Base-by-base conservation (phyloP, 768 basidiomycete genomes). In the Gymnopilus dilepis region DNA sequence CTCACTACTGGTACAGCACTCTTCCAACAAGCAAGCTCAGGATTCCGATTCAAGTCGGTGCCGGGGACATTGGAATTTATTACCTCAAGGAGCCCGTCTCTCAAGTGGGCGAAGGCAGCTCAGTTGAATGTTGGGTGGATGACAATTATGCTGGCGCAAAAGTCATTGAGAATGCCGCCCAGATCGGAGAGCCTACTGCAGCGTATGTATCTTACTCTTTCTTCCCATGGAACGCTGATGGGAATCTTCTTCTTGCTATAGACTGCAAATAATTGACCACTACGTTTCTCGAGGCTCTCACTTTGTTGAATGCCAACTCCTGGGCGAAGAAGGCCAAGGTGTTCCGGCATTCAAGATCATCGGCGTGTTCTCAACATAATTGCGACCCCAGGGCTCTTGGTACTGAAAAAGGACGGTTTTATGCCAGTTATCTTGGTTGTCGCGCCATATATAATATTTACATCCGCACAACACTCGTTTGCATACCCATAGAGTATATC, bases 111-210 rank as follows among this genome's bases (percentile, higher is more conserved):
- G 78, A 84, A 61, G 90, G 92, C 72, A 78, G 17, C 79, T 86
- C 34, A 82, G 80, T 96, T 3, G 86, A 92, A 68, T 99, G 97
- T 73, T 99, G 97, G 97, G 97, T 99, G 31, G 97, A 99, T 73
- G 96, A 99, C 73, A 99, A 99, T 72, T 85, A 88, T 64, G 76
- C 68, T 0, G 97, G 97, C 4, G 89, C 87, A 28, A 86, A 85
- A 62, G 82, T 87, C 41, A 81, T 98, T 59, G 86, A 88, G 73
- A 96, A 98, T 70, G 86, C 86, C 1, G 92, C 82, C 3, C 86
- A 90, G 59, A 77, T 88, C 6, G 78, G 76, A 3, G 86, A 86
- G 58, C 75, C 86, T 0, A 84, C 81, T 55, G 84, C 94, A 30
- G 82, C 84, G 94, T 94, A 73, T 67, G 91, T 84, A 58, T 47